A percentile compares a stretch with the other conserved stretches of the same genome.
phyloP scores from a whole-genome alignment of 768 basidiomycete species.

The Phlebiopsis gigantea region DNA sequence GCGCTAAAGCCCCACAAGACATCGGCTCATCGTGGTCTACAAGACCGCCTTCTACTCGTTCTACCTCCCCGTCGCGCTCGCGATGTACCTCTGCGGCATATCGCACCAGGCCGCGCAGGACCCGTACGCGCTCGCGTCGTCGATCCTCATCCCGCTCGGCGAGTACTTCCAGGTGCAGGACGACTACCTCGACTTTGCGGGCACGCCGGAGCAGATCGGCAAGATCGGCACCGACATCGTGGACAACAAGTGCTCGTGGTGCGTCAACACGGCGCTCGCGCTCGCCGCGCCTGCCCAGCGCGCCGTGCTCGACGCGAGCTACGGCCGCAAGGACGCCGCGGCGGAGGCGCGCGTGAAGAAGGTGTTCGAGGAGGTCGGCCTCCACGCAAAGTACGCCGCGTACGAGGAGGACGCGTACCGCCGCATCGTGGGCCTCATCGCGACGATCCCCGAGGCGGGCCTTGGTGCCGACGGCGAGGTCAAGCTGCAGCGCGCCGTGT shows the following conservation, averaged over 20 bases:
- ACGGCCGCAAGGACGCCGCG: constrained; percentile 53
- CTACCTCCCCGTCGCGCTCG: constrained; percentile 96
- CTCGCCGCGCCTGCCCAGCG: constrained; percentile 52
- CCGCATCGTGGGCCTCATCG: constrained; percentile 65
- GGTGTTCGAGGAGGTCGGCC: constrained; percentile 65
- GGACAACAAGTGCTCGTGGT: constrained; percentile 99
- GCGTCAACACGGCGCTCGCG: constrained; percentile 80
- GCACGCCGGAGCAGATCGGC: constrained; percentile 85
- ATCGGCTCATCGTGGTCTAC: constrained; percentile 90
- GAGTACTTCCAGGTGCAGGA: constrained; percentile 99
- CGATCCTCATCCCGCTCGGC: constrained; percentile 86
- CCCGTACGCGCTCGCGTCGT: constrained; percentile 68
- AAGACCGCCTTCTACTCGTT: constrained; percentile 98
- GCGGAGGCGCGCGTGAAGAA: constrained; percentile 59
- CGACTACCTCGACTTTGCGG: constrained; percentile 92
- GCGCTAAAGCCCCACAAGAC: constrained; percentile 39
- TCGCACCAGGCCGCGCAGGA: constrained; percentile 45
- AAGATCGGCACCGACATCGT: constrained; percentile 98
- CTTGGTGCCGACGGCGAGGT: constrained; percentile 29
- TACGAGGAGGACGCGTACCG: constrained; percentile 79
- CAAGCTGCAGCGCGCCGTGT: constrained; percentile 59
- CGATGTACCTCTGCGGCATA: constrained; percentile 73
- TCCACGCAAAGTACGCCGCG: constrained; percentile 59
- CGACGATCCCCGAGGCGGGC: constrained; percentile 57
- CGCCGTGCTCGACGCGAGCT: constrained; percentile 56